These are phyloP conservation scores for Eimeria nieschulzi DNA, from an alignment of 169 alveolate genomes.

Conservation along the genomic window DNA sequence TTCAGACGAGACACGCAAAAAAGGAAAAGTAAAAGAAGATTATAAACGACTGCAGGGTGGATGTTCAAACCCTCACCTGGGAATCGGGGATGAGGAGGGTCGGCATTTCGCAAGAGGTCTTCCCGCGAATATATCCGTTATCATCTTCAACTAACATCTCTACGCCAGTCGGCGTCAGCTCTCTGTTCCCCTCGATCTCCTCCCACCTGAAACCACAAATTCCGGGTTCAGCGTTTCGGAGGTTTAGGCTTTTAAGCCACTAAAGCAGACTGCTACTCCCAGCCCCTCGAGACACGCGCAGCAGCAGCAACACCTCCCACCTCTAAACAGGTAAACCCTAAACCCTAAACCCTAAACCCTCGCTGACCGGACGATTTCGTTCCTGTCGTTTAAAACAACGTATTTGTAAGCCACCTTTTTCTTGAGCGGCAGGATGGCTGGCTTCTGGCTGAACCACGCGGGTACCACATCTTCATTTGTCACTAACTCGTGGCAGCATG, in stretches of 20 bases:
- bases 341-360: constrained; percentile 26
- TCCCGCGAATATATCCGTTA: constrained; percentile 55
- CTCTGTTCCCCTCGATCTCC: constrained; percentile 66
- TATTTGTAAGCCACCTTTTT: constrained; percentile 71
- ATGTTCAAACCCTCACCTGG: constrained; percentile 19
- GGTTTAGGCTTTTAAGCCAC: too few relatives aligned
- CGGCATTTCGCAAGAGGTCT: constrained; percentile 18
- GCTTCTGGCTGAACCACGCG: constrained; percentile 70
- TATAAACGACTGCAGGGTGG: too few relatives aligned
- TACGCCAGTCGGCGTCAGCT: constrained; percentile 68
- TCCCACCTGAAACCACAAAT: constrained; percentile 64
- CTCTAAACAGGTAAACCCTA: neutral
- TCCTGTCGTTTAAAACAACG: constrained; percentile 49
- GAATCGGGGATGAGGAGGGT: neutral
- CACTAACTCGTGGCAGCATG: constrained; percentile 56
- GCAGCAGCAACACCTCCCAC: neutral
- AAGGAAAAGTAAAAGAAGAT: too few relatives aligned
- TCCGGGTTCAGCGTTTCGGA: neutral
- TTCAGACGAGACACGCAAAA: too few relatives aligned
- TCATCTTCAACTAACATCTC: constrained; percentile 75
- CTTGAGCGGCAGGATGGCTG: constrained; percentile 70
- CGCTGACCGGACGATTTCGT: constrained; percentile 60
- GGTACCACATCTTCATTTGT: constrained; percentile 75
- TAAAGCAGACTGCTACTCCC: neutral
- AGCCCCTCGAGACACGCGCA: neutral